Evolutionary conservation across 441 rosid species (phyloP).

Genomic region (Pelargonium exstipulatum): DNA sequence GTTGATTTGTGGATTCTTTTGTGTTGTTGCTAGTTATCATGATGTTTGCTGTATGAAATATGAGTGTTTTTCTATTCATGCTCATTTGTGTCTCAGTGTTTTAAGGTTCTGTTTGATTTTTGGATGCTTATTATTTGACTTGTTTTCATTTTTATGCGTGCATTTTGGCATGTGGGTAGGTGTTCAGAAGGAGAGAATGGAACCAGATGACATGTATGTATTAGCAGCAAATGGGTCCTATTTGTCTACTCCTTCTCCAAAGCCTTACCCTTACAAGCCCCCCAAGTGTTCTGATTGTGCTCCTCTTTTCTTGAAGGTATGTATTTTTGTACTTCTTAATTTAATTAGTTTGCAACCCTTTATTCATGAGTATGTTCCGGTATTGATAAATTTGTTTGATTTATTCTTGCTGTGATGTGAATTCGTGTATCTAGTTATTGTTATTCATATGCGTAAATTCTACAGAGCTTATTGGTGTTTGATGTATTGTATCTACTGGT

Average conservation of each 20-base stretch:
- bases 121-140: slow-evolving; percentile 12
- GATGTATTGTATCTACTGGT: not conserved
- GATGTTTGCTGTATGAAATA: not conserved
- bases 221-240: slow-evolving; percentile 58
- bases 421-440: too few relatives aligned
- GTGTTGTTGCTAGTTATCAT: not conserved
- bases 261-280: slow-evolving; percentile 78
- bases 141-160: slow-evolving; percentile 11
- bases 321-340: not conserved
- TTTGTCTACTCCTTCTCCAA: slow-evolving; percentile 67
- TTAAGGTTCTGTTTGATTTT: slow-evolving; percentile 4
- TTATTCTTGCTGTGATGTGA: not conserved
- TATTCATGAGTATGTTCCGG: not conserved
- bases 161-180: slow-evolving; percentile 40
- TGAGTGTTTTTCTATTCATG: not conserved
- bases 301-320: slow-evolving; percentile 87
- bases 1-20: not conserved
- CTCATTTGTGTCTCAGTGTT: not conserved
- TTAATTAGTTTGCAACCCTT: not conserved
- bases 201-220: slow-evolving; percentile 86
- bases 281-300: slow-evolving; percentile 97
- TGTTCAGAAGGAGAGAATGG: slow-evolving; percentile 99
- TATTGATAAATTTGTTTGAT: not conserved
- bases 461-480: too few relatives aligned
- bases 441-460: not conserved